phyloP scores from a whole-genome alignment of 2,329 filamentous ascomycete species.

The Neoarthrinium moseri region DNA sequence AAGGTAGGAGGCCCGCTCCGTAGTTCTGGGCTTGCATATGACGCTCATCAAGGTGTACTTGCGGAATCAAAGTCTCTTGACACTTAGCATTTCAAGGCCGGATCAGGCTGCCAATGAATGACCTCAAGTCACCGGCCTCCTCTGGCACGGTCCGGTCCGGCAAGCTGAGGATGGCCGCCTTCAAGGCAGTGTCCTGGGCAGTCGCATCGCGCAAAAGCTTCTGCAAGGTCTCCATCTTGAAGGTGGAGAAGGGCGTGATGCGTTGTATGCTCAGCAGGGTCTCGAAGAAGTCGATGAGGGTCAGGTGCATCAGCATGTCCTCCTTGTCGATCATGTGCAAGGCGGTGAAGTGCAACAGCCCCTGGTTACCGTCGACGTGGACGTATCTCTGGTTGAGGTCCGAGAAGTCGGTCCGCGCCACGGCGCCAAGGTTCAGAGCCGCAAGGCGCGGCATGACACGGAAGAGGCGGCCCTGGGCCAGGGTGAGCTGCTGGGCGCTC shows the following conservation, averaged over 20 bases:
- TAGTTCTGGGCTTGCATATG: too few relatives aligned
- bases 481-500: conserved; percentile 37
- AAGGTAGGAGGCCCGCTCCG: too few relatives aligned
- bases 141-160: conserved; percentile 50
- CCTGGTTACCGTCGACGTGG: conserved; percentile 25
- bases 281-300: conserved; percentile 54
- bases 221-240: conserved; percentile 35
- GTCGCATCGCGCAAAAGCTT: conserved; percentile 41
- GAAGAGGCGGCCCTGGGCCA: conserved; percentile 53
- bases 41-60: too few relatives aligned
- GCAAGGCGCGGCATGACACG: conserved; percentile 50
- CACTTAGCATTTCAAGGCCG: too few relatives aligned
- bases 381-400: conserved; percentile 29
- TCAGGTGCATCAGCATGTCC: conserved; percentile 50
- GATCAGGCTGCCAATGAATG: conserved; percentile 43
- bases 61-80: too few relatives aligned
- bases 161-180: conserved; percentile 36
- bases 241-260: conserved; percentile 33
- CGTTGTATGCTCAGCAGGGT: conserved; percentile 47
- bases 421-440: conserved; percentile 40
- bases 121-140: conserved; percentile 45
- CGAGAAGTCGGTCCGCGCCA: conserved; percentile 36
- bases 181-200: conserved; percentile 36
- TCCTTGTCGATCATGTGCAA: conserved; percentile 49
- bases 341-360: conserved; percentile 50